Percentiles rank a stretch among this genome's conserved stretches.
Conservation (phyloP, 306 rosid species). For the Cicer chorassanicum region DNA sequence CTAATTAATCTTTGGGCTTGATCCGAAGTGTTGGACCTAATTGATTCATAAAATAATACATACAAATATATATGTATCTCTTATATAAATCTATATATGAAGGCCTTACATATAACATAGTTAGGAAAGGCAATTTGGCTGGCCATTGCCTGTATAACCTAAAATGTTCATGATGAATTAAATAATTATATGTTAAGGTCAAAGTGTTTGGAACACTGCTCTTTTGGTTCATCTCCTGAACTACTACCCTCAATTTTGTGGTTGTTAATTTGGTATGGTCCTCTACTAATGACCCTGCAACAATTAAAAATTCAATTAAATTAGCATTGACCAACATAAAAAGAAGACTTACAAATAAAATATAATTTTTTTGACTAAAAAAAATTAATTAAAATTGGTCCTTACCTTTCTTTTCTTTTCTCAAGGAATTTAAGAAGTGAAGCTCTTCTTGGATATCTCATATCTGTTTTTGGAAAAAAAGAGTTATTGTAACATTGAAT, state of each 20-base stretch:
- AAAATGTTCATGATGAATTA: constrained; percentile 42
- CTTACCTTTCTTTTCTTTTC: constrained; percentile 92
- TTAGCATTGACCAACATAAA: background rate
- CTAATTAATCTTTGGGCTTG: constrained; percentile 41
- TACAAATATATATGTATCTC: constrained; percentile 36
- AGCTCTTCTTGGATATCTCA: constrained; percentile 80
- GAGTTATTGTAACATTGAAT: constrained; percentile 17
- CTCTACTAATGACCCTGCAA: constrained; percentile 68
- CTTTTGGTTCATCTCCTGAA: constrained; percentile 53
- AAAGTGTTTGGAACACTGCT: constrained; percentile 53
- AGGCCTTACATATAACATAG: constrained; percentile 37
- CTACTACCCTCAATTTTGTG: constrained; percentile 49
- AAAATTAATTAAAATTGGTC: background rate
- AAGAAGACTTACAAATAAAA: background rate
- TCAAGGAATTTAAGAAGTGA: constrained; percentile 89
- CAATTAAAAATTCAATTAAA: background rate
- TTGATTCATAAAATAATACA: constrained; percentile 40
- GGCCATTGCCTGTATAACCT: constrained; percentile 42
- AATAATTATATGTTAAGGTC: constrained; percentile 64
- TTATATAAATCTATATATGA: constrained; percentile 35
- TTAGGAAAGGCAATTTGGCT: constrained; percentile 42
- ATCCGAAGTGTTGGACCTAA: constrained; percentile 42
- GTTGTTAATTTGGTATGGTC: constrained; percentile 69
- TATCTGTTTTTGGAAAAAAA: constrained; percentile 46
- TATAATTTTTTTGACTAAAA: too few species aligned